Conservation (phyloP, 768 basidiomycete species). For the Neoboletus magnificus region DNA sequence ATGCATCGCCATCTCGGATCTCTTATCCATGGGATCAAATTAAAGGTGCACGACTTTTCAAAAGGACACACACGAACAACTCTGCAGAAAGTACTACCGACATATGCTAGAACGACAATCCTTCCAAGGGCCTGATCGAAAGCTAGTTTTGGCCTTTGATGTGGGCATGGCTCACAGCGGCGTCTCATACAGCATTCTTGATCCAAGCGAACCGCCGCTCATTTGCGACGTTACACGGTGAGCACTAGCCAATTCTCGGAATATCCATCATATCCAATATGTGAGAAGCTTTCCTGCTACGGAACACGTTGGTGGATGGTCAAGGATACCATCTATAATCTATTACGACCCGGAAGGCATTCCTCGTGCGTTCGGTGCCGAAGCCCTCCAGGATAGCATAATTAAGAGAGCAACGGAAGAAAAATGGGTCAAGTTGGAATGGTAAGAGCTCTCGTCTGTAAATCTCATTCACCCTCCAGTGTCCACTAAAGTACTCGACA, state of each 20-base stretch:
- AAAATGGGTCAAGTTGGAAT: conserved; percentile 28
- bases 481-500: conserved; percentile 2
- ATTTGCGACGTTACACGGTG: conserved; percentile 24
- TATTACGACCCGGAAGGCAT: conserved; percentile 43
- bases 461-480: too few relatives aligned
- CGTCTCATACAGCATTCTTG: conserved; percentile 39
- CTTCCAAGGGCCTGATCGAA: conserved; percentile 38
- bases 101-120: conserved; percentile 31
- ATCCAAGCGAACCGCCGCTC: conserved; percentile 26
- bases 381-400: conserved; percentile 37
- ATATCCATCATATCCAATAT: background rate
- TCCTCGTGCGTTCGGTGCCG: conserved; percentile 42
- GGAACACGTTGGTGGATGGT: conserved; percentile 42
- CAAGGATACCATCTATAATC: conserved; percentile 48
- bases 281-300: conserved; percentile 43
- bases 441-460: conserved; percentile 12
- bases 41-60: too few relatives aligned
- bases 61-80: too few relatives aligned
- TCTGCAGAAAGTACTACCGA: too few relatives aligned
- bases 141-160: conserved; percentile 49
- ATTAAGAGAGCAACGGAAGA: conserved; percentile 41
- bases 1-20: too few relatives aligned
- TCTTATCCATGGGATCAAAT: too few relatives aligned
- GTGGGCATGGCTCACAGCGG: conserved; percentile 51
- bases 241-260: background rate